phyloP scores from a whole-genome alignment of 768 basidiomycete species.

The Auriscalpium orientale region DNA sequence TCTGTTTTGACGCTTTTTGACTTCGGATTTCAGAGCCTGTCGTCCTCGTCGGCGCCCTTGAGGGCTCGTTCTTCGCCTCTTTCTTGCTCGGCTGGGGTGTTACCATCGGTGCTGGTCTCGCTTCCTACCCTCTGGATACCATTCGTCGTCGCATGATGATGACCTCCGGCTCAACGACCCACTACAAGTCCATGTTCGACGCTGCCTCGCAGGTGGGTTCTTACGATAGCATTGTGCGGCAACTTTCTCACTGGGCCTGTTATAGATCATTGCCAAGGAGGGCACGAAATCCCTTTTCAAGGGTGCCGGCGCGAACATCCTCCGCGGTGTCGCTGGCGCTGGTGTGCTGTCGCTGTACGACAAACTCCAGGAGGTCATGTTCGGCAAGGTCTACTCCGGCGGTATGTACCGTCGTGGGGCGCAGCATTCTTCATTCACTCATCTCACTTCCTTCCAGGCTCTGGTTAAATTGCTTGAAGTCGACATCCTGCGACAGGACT shows the following conservation, averaged over 20 bases:
- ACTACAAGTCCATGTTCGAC: conserved; percentile 99
- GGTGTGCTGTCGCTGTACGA: conserved; percentile 99
- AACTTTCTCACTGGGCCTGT: not conserved
- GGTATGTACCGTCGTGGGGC: conserved; percentile 38
- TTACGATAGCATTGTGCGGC: too few species aligned
- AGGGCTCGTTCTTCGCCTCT: conserved; percentile 96
- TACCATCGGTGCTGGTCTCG: conserved; percentile 98
- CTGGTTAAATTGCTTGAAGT: conserved; percentile 30
- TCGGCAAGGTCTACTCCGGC: conserved; percentile 99
- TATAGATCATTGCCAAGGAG: conserved; percentile 83
- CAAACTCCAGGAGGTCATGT: conserved; percentile 93
- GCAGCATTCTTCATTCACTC: not conserved
- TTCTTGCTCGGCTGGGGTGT: conserved; percentile 99
- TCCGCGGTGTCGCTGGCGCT: conserved; percentile 99
- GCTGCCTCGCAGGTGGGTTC: conserved; percentile 61
- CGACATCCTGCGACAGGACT: conserved; percentile 10
- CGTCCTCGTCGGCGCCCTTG: conserved; percentile 88
- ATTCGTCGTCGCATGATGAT: conserved; percentile 99
- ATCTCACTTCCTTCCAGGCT: conserved; percentile 21
- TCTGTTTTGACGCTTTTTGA: conserved; percentile 15
- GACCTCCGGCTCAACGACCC: conserved; percentile 91
- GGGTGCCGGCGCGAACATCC: conserved; percentile 88
- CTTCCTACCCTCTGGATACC: conserved; percentile 91
- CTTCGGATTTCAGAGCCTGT: conserved; percentile 65
- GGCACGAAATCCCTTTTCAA: conserved; percentile 95